Percentiles rank a stretch among this genome's conserved stretches.
Evolutionary conservation across 2,329 filamentous ascomycete species (phyloP).

Genomic region (Hypoxylon sp.): DNA sequence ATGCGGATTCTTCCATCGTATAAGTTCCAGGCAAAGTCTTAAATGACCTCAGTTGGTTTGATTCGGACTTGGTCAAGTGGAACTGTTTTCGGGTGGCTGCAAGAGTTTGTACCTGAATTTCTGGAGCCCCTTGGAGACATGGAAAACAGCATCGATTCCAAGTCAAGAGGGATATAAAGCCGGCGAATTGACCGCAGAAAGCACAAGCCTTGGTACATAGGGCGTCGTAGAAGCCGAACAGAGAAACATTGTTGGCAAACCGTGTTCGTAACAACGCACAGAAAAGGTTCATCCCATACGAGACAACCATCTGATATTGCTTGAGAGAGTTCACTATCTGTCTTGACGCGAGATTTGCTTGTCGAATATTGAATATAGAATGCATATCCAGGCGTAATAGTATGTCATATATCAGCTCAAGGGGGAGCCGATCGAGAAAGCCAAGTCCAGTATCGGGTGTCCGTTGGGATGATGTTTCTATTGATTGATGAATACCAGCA

Average conservation of each 20-base stretch:
- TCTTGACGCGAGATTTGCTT: constrained; percentile 45
- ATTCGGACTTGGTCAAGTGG: neutral
- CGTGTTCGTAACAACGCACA: constrained; percentile 49
- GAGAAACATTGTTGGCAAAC: constrained; percentile 42
- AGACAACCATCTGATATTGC: constrained; percentile 44
- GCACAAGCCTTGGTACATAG: constrained; percentile 16
- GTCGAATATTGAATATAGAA: constrained; percentile 51
- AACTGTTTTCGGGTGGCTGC: neutral
- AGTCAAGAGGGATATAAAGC: constrained; percentile 16
- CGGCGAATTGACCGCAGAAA: constrained; percentile 11
- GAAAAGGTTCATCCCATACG: constrained; percentile 48
- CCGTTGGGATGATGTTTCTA: constrained; percentile 47
- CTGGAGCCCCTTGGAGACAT: constrained; percentile 1
- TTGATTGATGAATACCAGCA: constrained; percentile 44
- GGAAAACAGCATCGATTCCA: constrained; percentile 18
- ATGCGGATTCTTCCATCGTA: constrained; percentile 39
- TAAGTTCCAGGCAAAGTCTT: constrained; percentile 49
- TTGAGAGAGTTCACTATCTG: constrained; percentile 42
- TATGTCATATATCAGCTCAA: constrained; percentile 49
- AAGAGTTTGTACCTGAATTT: constrained; percentile 5
- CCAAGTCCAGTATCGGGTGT: constrained; percentile 42
- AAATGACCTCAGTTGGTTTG: constrained; percentile 41
- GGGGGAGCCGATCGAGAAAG: constrained; percentile 48
- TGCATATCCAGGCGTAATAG: constrained; percentile 48
- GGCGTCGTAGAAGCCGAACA: constrained; percentile 27